Evolutionary conservation across 371 early-diverging fungal species (phyloP).

Genomic region (Gilbertella persicaria): DNA sequence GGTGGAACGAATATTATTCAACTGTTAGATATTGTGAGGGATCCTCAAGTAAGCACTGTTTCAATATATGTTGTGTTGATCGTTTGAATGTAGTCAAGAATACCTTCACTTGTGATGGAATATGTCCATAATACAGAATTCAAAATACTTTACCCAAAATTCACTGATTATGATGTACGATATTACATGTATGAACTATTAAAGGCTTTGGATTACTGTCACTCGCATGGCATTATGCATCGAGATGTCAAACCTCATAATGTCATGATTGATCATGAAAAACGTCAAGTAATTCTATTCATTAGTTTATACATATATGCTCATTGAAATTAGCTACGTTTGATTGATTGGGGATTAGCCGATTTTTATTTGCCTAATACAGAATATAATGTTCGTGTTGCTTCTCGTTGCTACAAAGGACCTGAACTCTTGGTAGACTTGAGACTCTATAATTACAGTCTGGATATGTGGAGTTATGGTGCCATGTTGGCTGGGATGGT

Average conservation of each 20-base stretch:
- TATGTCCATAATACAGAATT: conserved; percentile 86
- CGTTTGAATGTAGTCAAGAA: conserved; percentile 64
- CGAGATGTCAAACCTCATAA: conserved; percentile 99
- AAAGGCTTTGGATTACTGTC: conserved; percentile 95
- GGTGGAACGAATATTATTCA: conserved; percentile 95
- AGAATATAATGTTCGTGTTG: conserved; percentile 98
- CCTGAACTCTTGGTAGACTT: conserved; percentile 99
- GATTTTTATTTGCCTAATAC: conserved; percentile 99
- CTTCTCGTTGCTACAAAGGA: conserved; percentile 98
- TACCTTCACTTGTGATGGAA: conserved; percentile 97
- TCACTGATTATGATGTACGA: conserved; percentile 93
- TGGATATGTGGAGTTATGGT: conserved; percentile 99
- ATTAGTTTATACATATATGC: neutral
- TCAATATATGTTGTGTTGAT: neutral
- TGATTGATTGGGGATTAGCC: conserved; percentile 99
- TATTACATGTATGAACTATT: conserved; percentile 97
- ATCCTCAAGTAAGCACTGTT: conserved; percentile 81
- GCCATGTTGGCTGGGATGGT: conserved; percentile 99
- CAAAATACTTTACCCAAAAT: conserved; percentile 68
- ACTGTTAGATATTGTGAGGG: conserved; percentile 95
- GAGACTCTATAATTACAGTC: conserved; percentile 97
- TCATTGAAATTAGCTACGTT: conserved; percentile 64
- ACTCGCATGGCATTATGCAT: conserved; percentile 99
- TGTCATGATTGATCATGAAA: conserved; percentile 98
- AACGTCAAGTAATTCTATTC: conserved; percentile 67